These are phyloP conservation scores for Trichoderma cornu-damae DNA, from an alignment of 2,329 filamentous ascomycete species.

Conservation along the genomic window DNA sequence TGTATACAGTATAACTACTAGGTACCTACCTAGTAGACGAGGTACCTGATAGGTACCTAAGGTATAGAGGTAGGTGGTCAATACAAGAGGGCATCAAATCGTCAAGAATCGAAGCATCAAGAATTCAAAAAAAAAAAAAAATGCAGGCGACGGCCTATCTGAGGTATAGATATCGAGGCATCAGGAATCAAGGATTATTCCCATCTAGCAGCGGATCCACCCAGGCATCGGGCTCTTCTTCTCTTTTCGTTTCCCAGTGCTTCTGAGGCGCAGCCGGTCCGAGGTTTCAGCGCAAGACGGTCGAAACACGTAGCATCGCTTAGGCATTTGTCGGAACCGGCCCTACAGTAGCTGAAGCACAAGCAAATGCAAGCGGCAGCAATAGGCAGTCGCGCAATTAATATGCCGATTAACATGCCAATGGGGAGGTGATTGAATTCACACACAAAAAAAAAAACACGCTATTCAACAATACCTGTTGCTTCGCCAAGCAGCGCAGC, in stretches of 20 bases:
- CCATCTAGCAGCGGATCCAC: neutral
- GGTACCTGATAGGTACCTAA: too few relatives aligned
- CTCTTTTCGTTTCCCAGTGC: neutral
- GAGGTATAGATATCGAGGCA: too few relatives aligned
- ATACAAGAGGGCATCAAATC: too few relatives aligned
- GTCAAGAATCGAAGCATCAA: neutral
- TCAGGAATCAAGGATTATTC: neutral
- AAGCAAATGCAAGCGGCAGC: neutral
- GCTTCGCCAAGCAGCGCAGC: too few relatives aligned
- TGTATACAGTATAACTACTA: too few relatives aligned
- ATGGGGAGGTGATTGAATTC: neutral
- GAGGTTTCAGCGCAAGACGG: neutral
- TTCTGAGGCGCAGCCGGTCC: neutral
- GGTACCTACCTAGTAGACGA: too few relatives aligned
- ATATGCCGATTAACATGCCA: neutral
- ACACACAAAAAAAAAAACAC: too few relatives aligned
- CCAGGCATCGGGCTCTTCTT: neutral
- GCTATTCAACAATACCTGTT: too few relatives aligned
- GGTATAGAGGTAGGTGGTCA: too few relatives aligned
- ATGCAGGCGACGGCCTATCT: too few relatives aligned
- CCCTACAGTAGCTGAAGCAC: neutral
- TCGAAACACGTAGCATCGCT: slow-evolving; percentile 11
- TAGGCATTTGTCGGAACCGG: neutral
- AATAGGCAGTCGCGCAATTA: slow-evolving; percentile 8
- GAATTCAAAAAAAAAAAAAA: too few relatives aligned